phyloP scores from a whole-genome alignment of 768 basidiomycete genomes.

The Peribolospora baueri region DNA sequence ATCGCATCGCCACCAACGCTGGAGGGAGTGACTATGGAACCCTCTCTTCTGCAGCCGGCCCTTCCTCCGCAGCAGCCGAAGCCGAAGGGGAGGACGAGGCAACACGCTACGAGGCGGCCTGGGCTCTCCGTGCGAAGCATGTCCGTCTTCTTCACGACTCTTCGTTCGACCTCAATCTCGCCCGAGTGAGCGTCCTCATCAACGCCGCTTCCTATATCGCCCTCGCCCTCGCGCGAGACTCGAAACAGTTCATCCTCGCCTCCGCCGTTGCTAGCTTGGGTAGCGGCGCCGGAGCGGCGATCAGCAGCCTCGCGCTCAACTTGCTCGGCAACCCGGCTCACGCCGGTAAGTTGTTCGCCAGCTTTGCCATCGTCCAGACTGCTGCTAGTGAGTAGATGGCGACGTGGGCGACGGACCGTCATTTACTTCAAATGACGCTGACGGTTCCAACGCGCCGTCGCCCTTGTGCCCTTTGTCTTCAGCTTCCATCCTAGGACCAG shows the following conservation, averaged over 20 bases:
- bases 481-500: conserved; percentile 10
- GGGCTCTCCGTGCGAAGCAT: not conserved
- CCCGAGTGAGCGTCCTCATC: conserved; percentile 7
- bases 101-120: conserved; percentile 1
- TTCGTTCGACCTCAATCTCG: conserved; percentile 13
- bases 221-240: conserved; percentile 5
- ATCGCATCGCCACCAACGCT: not conserved
- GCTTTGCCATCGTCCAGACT: conserved; percentile 7
- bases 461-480: not conserved
- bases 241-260: conserved; percentile 8
- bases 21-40: not conserved
- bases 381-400: too few species aligned
- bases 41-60: not conserved
- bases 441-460: too few species aligned
- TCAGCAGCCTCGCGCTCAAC: too few species aligned
- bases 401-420: too few species aligned
- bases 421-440: too few species aligned
- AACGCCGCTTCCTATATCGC: conserved; percentile 8
- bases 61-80: not conserved
- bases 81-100: not conserved
- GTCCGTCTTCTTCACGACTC: not conserved
- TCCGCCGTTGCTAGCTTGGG: conserved; percentile 8
- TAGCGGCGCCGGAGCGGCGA: conserved; percentile 4
- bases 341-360: conserved; percentile 10
- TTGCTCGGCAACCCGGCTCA: conserved; percentile 11